Base-by-base conservation (phyloP, 75 land plant species). In the Chamaecyparis obtusa region DNA sequence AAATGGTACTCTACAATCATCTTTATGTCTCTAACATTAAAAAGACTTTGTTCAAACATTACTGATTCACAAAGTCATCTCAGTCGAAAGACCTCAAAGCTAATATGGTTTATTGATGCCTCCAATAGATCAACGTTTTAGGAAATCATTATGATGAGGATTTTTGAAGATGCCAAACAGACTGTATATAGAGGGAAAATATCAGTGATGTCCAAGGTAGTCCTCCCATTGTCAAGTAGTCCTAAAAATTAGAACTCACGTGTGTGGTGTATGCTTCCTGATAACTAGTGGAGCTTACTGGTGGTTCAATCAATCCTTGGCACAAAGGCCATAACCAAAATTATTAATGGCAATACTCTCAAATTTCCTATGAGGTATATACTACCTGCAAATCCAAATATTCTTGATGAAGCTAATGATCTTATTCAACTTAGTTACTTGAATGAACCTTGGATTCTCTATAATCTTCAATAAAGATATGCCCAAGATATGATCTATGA, bases 391-490 rank as follows among this genome's bases (percentile, higher is more conserved):
- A 98, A 98, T 86, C 99, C 99, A 36, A 95, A 95, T 78, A 95
- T 98, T 57, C 95, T 98, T 87, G 99, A 95, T 87, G 97, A 99
- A 54, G 96, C 96, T 27, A 99, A 96, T 91, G 99, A 98, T 88
- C 99, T 98, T 71, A 94, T 94, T 91, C 97, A 98, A 85, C 95
- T 98, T 27, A 98, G 99, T 90, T 98, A 97, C 86, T 87, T 97
- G 86, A 93, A 97, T 92, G 99, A 98, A 85, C 99, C 99, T 87
- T 95, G 99, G 84, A 94, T 97, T 15, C 85, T 97, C 85, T 95
- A 93, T 92, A 95, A 97, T 89, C 88, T 98, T 74, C 90, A 92
- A 54, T 90, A 92, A 60, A 91, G 99, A 90, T 98, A 97, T 64
- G 54, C 82, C 5, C 90, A 87, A 84, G 93, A 97, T 85, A 89